A percentile compares a stretch with the other conserved stretches of the same genome.
These are phyloP conservation scores for Solanum arcanum DNA, from an alignment of 257 asterid species.

Conservation along the genomic window DNA sequence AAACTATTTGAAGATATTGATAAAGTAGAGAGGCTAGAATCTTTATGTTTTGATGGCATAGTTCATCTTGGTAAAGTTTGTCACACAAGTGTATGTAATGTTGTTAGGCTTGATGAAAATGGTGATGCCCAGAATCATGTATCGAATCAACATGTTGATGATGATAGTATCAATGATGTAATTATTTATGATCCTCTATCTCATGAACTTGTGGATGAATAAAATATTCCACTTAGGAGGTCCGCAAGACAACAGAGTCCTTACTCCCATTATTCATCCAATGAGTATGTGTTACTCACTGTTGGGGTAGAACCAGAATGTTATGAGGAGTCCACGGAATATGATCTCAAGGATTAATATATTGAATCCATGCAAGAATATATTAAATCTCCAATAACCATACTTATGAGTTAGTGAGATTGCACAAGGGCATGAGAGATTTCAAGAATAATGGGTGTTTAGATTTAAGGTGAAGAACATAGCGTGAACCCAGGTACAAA, in stretches of 20 bases:
- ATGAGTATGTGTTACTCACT: background rate
- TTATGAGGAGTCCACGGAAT: background rate
- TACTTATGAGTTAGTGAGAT: too few species aligned
- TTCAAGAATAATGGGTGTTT: background rate
- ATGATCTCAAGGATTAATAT: too few species aligned
- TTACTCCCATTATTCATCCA: background rate
- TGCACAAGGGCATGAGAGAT: background rate
- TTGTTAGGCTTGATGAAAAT: background rate
- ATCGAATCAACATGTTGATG: too few species aligned
- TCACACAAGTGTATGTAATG: background rate
- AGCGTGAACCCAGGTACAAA: background rate
- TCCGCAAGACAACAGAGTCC: too few species aligned
- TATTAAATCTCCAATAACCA: background rate
- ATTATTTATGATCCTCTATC: too few species aligned
- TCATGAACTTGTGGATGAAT: too few species aligned
- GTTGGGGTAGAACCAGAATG: background rate
- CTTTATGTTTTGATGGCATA: background rate
- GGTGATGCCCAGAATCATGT: background rate
- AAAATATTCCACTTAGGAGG: too few species aligned
- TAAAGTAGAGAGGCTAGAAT: background rate
- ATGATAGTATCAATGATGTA: too few species aligned
- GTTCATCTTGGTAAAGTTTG: too few species aligned
- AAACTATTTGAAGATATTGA: background rate
- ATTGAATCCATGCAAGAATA: too few species aligned
- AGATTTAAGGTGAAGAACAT: background rate